Conservation (phyloP, 345 rosid genomes). For the Syzygium grande region DNA sequence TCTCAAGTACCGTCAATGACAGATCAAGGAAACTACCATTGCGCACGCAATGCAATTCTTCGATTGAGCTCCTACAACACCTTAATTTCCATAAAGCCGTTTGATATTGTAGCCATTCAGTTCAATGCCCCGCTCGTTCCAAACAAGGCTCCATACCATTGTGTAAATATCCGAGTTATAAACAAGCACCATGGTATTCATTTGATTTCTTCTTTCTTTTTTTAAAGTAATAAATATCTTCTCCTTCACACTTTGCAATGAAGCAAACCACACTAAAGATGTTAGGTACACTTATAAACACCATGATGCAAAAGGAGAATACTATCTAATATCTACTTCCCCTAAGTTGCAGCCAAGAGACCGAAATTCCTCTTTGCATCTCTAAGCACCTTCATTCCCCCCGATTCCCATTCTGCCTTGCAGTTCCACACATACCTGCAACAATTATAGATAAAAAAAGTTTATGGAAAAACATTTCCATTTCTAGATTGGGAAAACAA, state of each 20-base stretch:
- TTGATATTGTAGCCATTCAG: not conserved
- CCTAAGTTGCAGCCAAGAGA: not conserved
- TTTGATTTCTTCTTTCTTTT: not conserved
- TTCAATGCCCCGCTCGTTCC: not conserved
- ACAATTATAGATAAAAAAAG: not conserved
- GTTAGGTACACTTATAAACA: not conserved
- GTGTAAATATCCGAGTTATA: not conserved
- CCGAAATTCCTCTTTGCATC: not conserved
- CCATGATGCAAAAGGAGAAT: not conserved
- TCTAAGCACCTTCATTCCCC: not conserved
- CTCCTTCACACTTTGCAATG: not conserved
- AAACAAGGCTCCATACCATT: not conserved
- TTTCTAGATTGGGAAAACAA: not conserved
- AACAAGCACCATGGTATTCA: not conserved
- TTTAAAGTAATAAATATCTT: not conserved
- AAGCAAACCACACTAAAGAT: not conserved
- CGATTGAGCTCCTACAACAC: not conserved
- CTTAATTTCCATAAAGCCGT: not conserved
- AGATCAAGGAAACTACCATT: not conserved
- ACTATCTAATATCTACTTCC: not conserved
- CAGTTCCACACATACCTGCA: not conserved
- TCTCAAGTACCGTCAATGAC: not conserved
- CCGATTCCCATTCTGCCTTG: not conserved
- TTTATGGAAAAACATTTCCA: not conserved
- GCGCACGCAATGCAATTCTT: not conserved